Evolutionary conservation across 495 filamentous ascomycete species (phyloP).

Genomic region (Talaromyces adpressus): DNA sequence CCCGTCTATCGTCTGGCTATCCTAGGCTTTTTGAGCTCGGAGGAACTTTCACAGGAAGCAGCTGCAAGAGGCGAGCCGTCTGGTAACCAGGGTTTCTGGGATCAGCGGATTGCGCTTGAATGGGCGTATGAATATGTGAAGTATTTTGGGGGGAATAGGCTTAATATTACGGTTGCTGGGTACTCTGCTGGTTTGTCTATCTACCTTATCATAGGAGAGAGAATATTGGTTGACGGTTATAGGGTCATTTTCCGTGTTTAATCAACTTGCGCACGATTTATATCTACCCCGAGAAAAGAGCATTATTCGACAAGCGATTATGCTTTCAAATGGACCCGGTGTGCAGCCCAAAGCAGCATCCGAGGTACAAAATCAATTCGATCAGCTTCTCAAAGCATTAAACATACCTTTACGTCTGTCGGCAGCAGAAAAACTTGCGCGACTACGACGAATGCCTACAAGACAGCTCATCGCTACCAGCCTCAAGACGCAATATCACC

Average conservation of each 20-base stretch:
- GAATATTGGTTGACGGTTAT: neutral
- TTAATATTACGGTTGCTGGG: constrained; percentile 59
- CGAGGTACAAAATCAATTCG: constrained; percentile 46
- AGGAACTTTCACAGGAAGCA: constrained; percentile 43
- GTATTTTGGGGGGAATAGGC: constrained; percentile 55
- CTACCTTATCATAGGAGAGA: neutral
- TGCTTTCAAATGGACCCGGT: constrained; percentile 50
- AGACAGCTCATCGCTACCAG: constrained; percentile 33
- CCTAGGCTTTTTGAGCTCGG: constrained; percentile 58
- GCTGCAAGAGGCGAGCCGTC: constrained; percentile 29
- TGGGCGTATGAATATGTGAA: constrained; percentile 58
- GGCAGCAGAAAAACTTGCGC: constrained; percentile 33
- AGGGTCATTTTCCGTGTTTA: constrained; percentile 59
- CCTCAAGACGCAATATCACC: constrained; percentile 31
- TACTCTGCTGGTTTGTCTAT: constrained; percentile 44
- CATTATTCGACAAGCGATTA: constrained; percentile 41
- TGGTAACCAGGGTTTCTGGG: constrained; percentile 63
- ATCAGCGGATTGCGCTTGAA: constrained; percentile 56
- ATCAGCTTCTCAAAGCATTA: constrained; percentile 42
- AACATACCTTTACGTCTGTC: constrained; percentile 36
- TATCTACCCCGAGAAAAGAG: constrained; percentile 28
- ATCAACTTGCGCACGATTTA: constrained; percentile 52
- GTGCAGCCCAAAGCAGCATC: constrained; percentile 42
- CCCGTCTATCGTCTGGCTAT: constrained; percentile 64
- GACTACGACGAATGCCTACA: constrained; percentile 32